Evolutionary conservation across 2,329 filamentous ascomycete genomes (phyloP).

Genomic region (Xylaria sp.): DNA sequence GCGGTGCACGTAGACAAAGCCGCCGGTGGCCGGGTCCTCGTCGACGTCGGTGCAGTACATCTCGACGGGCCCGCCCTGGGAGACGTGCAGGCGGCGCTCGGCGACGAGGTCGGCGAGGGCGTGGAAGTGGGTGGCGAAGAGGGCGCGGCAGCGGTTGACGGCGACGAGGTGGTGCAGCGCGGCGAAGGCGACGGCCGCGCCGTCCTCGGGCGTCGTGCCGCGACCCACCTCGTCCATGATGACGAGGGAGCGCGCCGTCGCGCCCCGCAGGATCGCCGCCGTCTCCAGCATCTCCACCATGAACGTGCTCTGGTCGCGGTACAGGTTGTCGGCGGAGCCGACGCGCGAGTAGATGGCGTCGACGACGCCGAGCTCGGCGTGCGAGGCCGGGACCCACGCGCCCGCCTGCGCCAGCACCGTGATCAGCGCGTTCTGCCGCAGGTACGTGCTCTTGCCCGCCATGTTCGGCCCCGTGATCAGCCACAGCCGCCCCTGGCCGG

Average conservation of each 20-base stretch:
- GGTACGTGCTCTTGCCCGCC: conserved; percentile 95
- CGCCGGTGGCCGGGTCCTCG: conserved; percentile 68
- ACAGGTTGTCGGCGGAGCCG: conserved; percentile 94
- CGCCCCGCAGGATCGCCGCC: conserved; percentile 82
- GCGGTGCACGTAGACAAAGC: conserved; percentile 86
- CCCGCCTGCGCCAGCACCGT: conserved; percentile 91
- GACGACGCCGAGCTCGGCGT: conserved; percentile 86
- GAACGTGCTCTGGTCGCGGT: conserved; percentile 92
- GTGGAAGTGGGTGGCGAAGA: conserved; percentile 98
- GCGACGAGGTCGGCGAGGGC: conserved; percentile 74
- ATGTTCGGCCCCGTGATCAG: conserved; percentile 89
- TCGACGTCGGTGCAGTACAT: conserved; percentile 89
- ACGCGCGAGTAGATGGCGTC: conserved; percentile 94
- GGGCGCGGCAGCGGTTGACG: conserved; percentile 74
- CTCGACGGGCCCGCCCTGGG: conserved; percentile 53
- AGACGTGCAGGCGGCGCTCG: conserved; percentile 47
- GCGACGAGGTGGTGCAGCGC: conserved; percentile 82
- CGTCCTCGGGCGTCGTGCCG: conserved; percentile 92
- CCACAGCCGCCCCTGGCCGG: conserved; percentile 60
- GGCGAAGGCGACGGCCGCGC: conserved; percentile 86
- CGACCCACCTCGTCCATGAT: conserved; percentile 99
- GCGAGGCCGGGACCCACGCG: conserved; percentile 86
- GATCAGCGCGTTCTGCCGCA: conserved; percentile 93
- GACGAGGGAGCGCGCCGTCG: conserved; percentile 83
- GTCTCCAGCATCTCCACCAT: conserved; percentile 99